Conservation (phyloP, 371 early-diverging fungal genomes). For the Fennellomyces sp. region DNA sequence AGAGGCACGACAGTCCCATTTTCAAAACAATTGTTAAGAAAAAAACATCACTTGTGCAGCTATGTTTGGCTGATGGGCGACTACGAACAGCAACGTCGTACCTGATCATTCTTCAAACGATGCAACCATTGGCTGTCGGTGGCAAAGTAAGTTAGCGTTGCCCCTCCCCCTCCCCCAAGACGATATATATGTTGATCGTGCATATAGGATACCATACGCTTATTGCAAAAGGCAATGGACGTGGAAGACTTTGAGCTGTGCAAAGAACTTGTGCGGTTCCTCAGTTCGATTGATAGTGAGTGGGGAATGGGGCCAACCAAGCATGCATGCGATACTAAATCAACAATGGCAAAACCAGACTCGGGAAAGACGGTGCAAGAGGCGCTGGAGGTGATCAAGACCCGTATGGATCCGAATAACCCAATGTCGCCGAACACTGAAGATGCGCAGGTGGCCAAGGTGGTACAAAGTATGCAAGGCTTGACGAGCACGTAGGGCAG, state of each 20-base stretch:
- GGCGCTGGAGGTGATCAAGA: slow-evolving; percentile 40
- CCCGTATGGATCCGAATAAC: slow-evolving; percentile 27
- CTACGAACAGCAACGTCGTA: slow-evolving; percentile 85
- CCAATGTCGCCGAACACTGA: slow-evolving; percentile 23
- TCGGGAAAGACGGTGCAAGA: slow-evolving; percentile 46
- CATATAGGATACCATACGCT: slow-evolving; percentile 63
- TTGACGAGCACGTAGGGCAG: background rate
- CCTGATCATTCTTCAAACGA: slow-evolving; percentile 82
- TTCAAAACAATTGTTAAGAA: background rate
- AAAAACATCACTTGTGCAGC: slow-evolving; percentile 31
- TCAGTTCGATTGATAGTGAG: slow-evolving; percentile 79
- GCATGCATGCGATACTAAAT: background rate
- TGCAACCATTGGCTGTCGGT: slow-evolving; percentile 73
- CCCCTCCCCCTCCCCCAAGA: background rate
- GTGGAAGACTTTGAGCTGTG: slow-evolving; percentile 80
- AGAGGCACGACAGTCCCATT: background rate
- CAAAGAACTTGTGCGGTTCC: slow-evolving; percentile 81
- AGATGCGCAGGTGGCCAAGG: slow-evolving; percentile 36
- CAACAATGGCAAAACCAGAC: slow-evolving; percentile 17
- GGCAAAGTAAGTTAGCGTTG: slow-evolving; percentile 51
- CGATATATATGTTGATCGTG: background rate
- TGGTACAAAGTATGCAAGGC: slow-evolving; percentile 35
- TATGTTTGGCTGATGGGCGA: slow-evolving; percentile 69
- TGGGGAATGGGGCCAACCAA: background rate
- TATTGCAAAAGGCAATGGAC: slow-evolving; percentile 77